phyloP scores from a whole-genome alignment of 345 rosid genomes.

The Eucalyptus marginata region DNA sequence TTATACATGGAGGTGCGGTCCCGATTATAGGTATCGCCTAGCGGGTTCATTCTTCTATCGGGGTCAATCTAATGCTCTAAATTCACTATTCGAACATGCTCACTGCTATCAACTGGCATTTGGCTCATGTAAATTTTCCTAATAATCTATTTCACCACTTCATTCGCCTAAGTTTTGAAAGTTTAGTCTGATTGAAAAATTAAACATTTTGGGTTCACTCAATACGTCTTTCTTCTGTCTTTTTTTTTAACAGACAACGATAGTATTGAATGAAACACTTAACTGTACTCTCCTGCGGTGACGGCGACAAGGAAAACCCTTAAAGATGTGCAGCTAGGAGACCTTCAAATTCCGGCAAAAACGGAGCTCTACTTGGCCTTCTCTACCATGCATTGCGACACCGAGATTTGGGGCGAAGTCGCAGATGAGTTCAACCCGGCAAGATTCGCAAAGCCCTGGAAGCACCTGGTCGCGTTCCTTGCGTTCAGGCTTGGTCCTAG shows the following conservation, averaged over 20 bases:
- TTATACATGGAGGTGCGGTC: not conserved
- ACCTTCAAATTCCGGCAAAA: constrained; percentile 38
- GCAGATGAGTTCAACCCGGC: constrained; percentile 52
- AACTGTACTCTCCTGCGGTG: constrained; percentile 56
- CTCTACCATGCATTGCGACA: constrained; percentile 39
- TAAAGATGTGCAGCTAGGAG: constrained; percentile 31
- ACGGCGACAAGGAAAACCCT: constrained; percentile 24
- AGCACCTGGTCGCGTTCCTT: constrained; percentile 22
- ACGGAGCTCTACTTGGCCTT: constrained; percentile 44
- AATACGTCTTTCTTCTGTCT: not conserved
- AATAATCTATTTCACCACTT: not conserved
- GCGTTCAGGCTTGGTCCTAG: constrained; percentile 49
- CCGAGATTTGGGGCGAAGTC: constrained; percentile 63
- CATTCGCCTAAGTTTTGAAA: not conserved
- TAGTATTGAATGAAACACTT: constrained; percentile 61
- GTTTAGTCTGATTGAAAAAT: not conserved
- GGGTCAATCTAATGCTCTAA: not conserved
- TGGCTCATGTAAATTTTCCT: too few relatives aligned
- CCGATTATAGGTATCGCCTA: not conserved
- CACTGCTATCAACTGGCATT: not conserved
- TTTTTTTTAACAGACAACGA: not conserved
- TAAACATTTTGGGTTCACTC: too few relatives aligned
- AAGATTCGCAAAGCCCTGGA: constrained; percentile 31
- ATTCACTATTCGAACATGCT: not conserved
- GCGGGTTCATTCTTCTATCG: not conserved